Conservation (phyloP, 1,284 basidiomycete species). For the Fomitopsis palustris region DNA sequence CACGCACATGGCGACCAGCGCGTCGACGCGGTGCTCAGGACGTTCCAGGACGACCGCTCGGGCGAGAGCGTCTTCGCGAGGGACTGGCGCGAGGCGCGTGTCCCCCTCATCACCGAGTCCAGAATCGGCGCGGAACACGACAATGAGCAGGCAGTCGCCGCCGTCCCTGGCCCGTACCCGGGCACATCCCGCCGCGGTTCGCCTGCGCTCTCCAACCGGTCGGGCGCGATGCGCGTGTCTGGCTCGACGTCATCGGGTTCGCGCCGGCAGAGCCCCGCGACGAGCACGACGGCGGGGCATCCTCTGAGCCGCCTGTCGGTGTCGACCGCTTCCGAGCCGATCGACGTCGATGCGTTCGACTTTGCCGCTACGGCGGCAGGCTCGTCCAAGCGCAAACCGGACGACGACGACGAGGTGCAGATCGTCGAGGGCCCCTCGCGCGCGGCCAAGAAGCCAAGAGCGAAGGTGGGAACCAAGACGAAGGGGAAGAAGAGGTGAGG, state of each 20-base stretch:
- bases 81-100: slow-evolving; percentile 71
- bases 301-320: slow-evolving; percentile 31
- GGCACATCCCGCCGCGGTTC: slow-evolving; percentile 25
- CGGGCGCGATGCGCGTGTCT: slow-evolving; percentile 19
- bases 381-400: slow-evolving; percentile 45
- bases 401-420: slow-evolving; percentile 54
- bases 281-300: slow-evolving; percentile 15
- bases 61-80: slow-evolving; percentile 64
- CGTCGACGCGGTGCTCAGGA: slow-evolving; percentile 43
- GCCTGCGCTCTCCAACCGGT: slow-evolving; percentile 28
- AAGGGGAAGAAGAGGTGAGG: slow-evolving; percentile 19
- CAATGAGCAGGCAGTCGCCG: slow-evolving; percentile 19
- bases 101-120: slow-evolving; percentile 23
- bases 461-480: slow-evolving; percentile 33
- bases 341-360: slow-evolving; percentile 30
- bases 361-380: slow-evolving; percentile 13
- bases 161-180: slow-evolving; percentile 8
- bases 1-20: slow-evolving; percentile 25
- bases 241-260: slow-evolving; percentile 19
- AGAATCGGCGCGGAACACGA: slow-evolving; percentile 30
- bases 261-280: slow-evolving; percentile 26
- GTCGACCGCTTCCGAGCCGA: slow-evolving; percentile 29
- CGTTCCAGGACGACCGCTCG: slow-evolving; percentile 61
- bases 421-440: slow-evolving; percentile 44
- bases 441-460: slow-evolving; percentile 36